Conservation (phyloP, 768 basidiomycete genomes). For the Astraeus odoratus region DNA sequence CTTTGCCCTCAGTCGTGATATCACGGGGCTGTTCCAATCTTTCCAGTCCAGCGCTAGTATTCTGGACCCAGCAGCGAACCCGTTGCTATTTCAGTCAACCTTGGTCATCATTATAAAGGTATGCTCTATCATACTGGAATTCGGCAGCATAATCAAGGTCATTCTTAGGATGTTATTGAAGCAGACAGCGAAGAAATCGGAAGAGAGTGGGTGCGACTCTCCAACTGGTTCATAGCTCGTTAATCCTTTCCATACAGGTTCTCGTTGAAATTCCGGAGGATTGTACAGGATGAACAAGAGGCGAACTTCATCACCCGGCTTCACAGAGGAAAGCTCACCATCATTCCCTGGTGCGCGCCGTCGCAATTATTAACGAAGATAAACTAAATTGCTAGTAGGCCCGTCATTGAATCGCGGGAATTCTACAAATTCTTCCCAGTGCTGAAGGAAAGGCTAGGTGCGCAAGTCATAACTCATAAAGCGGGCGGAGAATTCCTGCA, state of each 20-base stretch:
- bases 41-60: conserved; percentile 50
- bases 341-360: conserved; percentile 44
- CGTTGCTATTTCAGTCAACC: conserved; percentile 50
- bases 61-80: conserved; percentile 55
- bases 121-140: no score
- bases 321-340: conserved; percentile 46
- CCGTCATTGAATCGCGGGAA: conserved; percentile 54
- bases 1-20: conserved; percentile 56
- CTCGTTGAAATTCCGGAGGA: conserved; percentile 49
- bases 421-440: conserved; percentile 48
- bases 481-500: conserved; percentile 48
- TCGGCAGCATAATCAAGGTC: no score
- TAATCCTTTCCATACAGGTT: conserved; percentile 32
- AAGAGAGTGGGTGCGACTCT: conserved; percentile 44
- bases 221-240: background rate
- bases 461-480: conserved; percentile 40
- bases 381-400: conserved; percentile 16
- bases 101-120: conserved; percentile 55
- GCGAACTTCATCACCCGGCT: conserved; percentile 56
- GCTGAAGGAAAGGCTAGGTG: conserved; percentile 41
- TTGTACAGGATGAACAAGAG: conserved; percentile 52
- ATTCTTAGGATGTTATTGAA: conserved; percentile 46
- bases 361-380: background rate
- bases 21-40: conserved; percentile 53
- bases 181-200: conserved; percentile 53